A percentile compares a stretch with the other conserved stretches of the same genome.
Evolutionary conservation across 345 rosid genomes (phyloP).

Genomic region (Populus pruinosa): DNA sequence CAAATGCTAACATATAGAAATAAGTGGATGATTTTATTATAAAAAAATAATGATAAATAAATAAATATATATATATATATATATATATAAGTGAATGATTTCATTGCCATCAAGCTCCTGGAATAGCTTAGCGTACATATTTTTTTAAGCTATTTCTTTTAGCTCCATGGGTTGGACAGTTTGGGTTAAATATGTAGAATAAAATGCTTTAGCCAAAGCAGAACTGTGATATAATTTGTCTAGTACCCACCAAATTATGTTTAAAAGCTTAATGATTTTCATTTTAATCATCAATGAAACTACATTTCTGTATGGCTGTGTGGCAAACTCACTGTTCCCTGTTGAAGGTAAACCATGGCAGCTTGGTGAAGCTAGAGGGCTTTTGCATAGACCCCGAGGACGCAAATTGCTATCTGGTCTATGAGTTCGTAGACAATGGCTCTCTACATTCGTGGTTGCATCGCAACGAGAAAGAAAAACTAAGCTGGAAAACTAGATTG

Average conservation of each 20-base stretch:
- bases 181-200: background rate
- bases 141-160: background rate
- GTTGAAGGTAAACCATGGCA: slow-evolving; percentile 68
- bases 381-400: slow-evolving; percentile 60
- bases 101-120: background rate
- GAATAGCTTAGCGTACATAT: background rate
- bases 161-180: background rate
- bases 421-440: slow-evolving; percentile 54
- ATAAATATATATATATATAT: too few relatives aligned
- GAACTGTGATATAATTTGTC: background rate
- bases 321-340: background rate
- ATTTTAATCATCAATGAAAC: background rate
- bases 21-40: background rate
- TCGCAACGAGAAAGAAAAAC: slow-evolving; percentile 20
- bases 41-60: too few relatives aligned
- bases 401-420: slow-evolving; percentile 55
- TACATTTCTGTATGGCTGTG: background rate
- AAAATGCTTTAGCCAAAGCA: background rate
- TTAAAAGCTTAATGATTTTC: background rate
- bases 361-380: slow-evolving; percentile 65
- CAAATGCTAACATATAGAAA: background rate
- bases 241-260: background rate
- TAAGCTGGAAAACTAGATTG: slow-evolving; percentile 55
- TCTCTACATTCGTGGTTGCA: slow-evolving; percentile 61
- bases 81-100: background rate